phyloP scores from a whole-genome alignment of 2,329 filamentous ascomycete genomes.

The Exophiala viscosa region DNA sequence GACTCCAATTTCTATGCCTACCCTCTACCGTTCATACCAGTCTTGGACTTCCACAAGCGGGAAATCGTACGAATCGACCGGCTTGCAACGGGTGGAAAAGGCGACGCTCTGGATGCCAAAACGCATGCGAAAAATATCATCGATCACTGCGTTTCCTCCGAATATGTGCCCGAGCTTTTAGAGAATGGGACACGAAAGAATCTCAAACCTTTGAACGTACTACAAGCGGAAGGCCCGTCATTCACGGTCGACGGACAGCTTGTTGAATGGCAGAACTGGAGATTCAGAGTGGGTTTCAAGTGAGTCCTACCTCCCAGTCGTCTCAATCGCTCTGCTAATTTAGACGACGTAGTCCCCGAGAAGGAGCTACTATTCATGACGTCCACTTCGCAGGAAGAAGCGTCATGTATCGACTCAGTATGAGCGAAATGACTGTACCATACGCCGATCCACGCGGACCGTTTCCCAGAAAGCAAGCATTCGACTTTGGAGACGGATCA shows the following conservation, averaged over 20 bases:
- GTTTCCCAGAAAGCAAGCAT: slow-evolving; percentile 67
- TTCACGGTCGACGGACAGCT: slow-evolving; percentile 55
- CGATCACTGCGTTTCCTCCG: slow-evolving; percentile 49
- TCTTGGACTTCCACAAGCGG: slow-evolving; percentile 57
- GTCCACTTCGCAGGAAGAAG: slow-evolving; percentile 63
- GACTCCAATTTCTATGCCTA: slow-evolving; percentile 63
- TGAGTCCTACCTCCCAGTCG: background rate
- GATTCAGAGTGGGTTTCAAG: slow-evolving; percentile 64
- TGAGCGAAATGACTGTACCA: slow-evolving; percentile 67
- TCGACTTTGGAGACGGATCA: slow-evolving; percentile 68
- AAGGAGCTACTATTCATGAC: slow-evolving; percentile 61
- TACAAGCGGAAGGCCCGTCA: slow-evolving; percentile 66
- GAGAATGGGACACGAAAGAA: slow-evolving; percentile 47
- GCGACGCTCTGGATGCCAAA: slow-evolving; percentile 46
- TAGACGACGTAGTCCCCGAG: background rate
- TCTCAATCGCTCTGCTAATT: background rate
- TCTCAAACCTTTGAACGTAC: slow-evolving; percentile 67
- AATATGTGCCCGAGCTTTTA: slow-evolving; percentile 53
- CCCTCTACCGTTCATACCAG: slow-evolving; percentile 57
- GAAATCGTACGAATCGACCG: slow-evolving; percentile 57
- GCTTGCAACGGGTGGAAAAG: slow-evolving; percentile 50
- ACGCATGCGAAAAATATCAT: slow-evolving; percentile 47
- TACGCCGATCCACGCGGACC: slow-evolving; percentile 64
- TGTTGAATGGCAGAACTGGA: slow-evolving; percentile 65
- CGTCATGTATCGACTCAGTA: slow-evolving; percentile 63